Conservation (phyloP, 2,329 filamentous ascomycete genomes). For the Colletotrichum sp. region DNA sequence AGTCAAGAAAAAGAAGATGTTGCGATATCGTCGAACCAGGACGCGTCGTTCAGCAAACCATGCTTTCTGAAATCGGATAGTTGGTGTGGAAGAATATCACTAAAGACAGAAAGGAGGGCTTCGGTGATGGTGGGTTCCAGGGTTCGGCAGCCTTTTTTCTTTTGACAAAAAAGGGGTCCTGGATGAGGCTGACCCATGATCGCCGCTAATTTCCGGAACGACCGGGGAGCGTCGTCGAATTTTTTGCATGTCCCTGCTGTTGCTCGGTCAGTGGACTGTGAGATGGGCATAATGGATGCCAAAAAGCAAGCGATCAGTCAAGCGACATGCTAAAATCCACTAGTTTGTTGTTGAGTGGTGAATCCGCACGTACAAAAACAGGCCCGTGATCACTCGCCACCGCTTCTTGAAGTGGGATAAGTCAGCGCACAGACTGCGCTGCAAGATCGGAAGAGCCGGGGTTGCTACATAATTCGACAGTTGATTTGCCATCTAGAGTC, state of each 20-base stretch:
- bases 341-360: neutral
- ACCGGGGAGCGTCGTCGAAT: slow-evolving; percentile 8
- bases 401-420: neutral
- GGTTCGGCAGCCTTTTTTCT: neutral
- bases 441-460: slow-evolving; percentile 6
- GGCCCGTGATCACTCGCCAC: slow-evolving; percentile 5
- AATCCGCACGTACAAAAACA: neutral
- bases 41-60: neutral
- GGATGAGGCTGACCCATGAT: slow-evolving; percentile 9
- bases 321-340: neutral
- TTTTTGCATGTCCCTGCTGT: neutral
- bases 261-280: neutral
- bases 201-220: slow-evolving; percentile 6
- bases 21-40: neutral
- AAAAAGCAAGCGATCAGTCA: neutral
- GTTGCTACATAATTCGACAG: neutral
- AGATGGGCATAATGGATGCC: neutral
- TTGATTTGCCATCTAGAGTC: neutral
- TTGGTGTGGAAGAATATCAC: neutral
- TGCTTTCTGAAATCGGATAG: neutral
- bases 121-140: neutral
- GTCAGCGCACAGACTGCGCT: slow-evolving; percentile 1
- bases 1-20: neutral
- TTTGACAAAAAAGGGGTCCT: neutral
- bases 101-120: neutral